Evolutionary conservation across 2,329 filamentous ascomycete genomes (phyloP).

Genomic region (Alternaria gansuensis): DNA sequence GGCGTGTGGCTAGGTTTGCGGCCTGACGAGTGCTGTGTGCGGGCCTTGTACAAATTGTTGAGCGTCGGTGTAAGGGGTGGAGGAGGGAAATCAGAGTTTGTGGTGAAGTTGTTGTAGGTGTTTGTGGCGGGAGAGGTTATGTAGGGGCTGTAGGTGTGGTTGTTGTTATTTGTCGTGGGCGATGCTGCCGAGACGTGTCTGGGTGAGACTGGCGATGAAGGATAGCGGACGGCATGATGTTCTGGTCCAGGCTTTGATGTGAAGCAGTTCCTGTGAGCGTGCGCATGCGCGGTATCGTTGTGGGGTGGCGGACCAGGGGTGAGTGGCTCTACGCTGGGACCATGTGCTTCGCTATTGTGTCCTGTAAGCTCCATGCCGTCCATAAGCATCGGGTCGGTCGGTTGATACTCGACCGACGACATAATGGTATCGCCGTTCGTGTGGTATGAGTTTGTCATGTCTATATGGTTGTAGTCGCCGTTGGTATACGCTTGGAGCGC

Average conservation of each 20-base stretch:
- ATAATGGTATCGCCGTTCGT: conserved; percentile 41
- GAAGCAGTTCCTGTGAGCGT: conserved; percentile 26
- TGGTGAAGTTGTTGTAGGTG: conserved; percentile 37
- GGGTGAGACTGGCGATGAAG: conserved; percentile 37
- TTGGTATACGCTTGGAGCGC: conserved; percentile 38
- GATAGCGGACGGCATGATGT: conserved; percentile 25
- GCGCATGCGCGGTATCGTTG: conserved; percentile 18
- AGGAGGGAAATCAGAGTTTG: conserved; percentile 36
- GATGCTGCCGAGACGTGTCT: conserved; percentile 24
- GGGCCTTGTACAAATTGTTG: conserved; percentile 17
- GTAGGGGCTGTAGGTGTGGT: conserved; percentile 26
- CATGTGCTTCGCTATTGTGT: conserved; percentile 25
- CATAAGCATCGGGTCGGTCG: conserved; percentile 28
- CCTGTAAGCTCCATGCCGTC: conserved; percentile 26
- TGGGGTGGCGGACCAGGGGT: conserved; percentile 36
- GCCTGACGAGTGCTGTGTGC: conserved; percentile 20
- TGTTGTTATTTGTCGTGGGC: conserved; percentile 22
- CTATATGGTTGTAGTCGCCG: conserved; percentile 27
- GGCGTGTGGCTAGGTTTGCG: conserved; percentile 39
- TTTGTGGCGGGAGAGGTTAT: conserved; percentile 27
- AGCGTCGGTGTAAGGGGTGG: conserved; percentile 28
- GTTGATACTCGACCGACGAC: conserved; percentile 47
- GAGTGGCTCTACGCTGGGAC: conserved; percentile 40
- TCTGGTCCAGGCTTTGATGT: conserved; percentile 17
- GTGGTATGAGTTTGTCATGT: conserved; percentile 26